Conservation (phyloP, 2,329 filamentous ascomycete genomes). For the Fonsecaea monophora region DNA sequence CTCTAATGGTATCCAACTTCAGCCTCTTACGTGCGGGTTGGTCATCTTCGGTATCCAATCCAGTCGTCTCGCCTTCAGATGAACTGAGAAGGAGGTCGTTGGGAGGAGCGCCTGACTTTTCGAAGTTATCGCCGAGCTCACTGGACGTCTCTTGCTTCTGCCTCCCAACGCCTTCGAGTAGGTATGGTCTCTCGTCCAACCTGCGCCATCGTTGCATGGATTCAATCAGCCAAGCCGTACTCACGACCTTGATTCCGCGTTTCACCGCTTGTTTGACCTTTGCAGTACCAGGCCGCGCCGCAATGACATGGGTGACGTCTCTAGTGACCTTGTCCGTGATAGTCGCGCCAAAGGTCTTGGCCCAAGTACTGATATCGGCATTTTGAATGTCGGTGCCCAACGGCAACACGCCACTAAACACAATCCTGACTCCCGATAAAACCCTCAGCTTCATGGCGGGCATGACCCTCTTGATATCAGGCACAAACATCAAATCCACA, state of each 20-base stretch:
- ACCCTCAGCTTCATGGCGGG: constrained; percentile 78
- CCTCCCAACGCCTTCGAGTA: constrained; percentile 68
- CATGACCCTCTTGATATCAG: constrained; percentile 86
- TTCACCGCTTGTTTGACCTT: constrained; percentile 88
- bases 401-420: constrained; percentile 89
- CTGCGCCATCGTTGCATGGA: constrained; percentile 84
- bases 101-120: constrained; percentile 50
- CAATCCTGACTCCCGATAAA: constrained; percentile 76
- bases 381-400: constrained; percentile 77
- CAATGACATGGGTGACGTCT: constrained; percentile 59
- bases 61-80: constrained; percentile 47
- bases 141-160: constrained; percentile 44
- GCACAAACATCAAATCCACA: constrained; percentile 67
- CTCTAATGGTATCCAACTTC: constrained; percentile 45
- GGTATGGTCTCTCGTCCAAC: constrained; percentile 78
- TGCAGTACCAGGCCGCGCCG: constrained; percentile 73
- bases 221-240: constrained; percentile 85
- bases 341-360: constrained; percentile 79
- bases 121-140: constrained; percentile 45
- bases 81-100: constrained; percentile 42
- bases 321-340: constrained; percentile 55
- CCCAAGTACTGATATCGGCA: constrained; percentile 87
- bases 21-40: constrained; percentile 36
- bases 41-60: constrained; percentile 36
- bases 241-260: constrained; percentile 87